Base-by-base conservation (phyloP, 495 filamentous ascomycete species). In the Schizothecium vesticola region DNA sequence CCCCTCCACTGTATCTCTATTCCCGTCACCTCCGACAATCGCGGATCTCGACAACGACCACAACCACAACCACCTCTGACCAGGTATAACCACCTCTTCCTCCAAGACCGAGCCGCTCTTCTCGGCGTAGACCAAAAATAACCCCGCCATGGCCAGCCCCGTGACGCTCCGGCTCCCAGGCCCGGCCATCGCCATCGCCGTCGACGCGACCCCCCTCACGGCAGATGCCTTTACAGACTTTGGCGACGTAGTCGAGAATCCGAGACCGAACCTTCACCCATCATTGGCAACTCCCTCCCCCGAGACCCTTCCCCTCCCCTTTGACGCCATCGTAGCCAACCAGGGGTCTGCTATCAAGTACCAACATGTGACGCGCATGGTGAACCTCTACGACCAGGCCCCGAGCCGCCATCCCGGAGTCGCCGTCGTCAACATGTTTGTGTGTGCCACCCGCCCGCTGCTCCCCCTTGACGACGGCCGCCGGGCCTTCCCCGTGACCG, bases 331-430 rank as follows among this genome's bases (percentile, higher is more conserved):
- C 7, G 72, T 74, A 12, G 84, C 92, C 70, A 98, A 98, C 82
- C 95, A 99, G 82, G 88, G 89, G 72, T 89, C 89, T 57, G 94
- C 95, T 6, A 84, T 92, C 72, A 97, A 96, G 80, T 94, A 92
- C 82, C 85, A 86, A 67, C 86, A 91, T 73, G 87, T 97, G 63
- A 90, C 93, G 19, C 86, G 86, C 10, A 80, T 92, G 71, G 71
- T 79, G 43, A 86, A 97, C 76, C 79, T 85, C 64, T 96, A 96
- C 77, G 77, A 76, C 64, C 77, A 80, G 31, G 86, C 90, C 7
- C 88, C 89, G 9, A 94, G 89, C 79, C 80, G 84, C 7, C 78
- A 79, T 29, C 79, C 85, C n/a, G 85, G 85, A 10, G 78, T 79
- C 10, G 83, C 91, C 25, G 84, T 87, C 26, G 89, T 94, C 84